Base-by-base conservation (phyloP, 2,329 filamentous ascomycete species). In the Hypoxylon rubiginosum region DNA sequence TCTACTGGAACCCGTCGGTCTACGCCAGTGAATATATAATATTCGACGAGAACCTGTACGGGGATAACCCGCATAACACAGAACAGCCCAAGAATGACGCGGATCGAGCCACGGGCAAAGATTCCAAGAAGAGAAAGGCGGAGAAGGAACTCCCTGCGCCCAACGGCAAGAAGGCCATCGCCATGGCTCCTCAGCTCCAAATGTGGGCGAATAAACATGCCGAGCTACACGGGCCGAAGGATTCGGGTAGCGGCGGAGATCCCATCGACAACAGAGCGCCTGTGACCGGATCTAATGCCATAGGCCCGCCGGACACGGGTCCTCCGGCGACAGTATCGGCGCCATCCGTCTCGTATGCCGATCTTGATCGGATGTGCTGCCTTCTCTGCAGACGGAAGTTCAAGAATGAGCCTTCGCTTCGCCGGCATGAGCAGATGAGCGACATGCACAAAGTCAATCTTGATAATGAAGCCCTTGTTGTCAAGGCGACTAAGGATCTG, bases 1-100 rank as follows among this genome's bases (percentile, higher is more conserved):
- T 89, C 73, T 95, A 95, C 77, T 93, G 92, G 86, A 92, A 94
- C 72, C 85, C 89, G 55, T 87, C 89, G 24, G 90, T 89, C 1
- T 95, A 92, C 73, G 90, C 89, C 1, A 92, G 85, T 48, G 88
- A 91, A 71, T 81, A 88, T 39, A 79, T 87, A 1, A 82, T 92
- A 3, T 86, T 88, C n/a, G 76, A 82, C 3, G 81, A 84, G 17
- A 82, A 85, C 13, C 80, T 83, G 0, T 79, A 82, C 43, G 70
- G 77, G 41, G 63, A 79, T 30, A 79, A 79, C 57, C 66, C 81
- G 1, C 82, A 83, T n/a, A 78, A 77, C 30, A 72, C 78, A 3
- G 74, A 77, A 17, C 79, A 74, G 6, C 73, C 69, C 19, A 78
- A 78, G 67, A 75, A 79, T 57, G 79, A 79, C 28, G 59, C 72